phyloP scores from a whole-genome alignment of 352 stramenopile genomes.

The Phytophthora lateralis region DNA sequence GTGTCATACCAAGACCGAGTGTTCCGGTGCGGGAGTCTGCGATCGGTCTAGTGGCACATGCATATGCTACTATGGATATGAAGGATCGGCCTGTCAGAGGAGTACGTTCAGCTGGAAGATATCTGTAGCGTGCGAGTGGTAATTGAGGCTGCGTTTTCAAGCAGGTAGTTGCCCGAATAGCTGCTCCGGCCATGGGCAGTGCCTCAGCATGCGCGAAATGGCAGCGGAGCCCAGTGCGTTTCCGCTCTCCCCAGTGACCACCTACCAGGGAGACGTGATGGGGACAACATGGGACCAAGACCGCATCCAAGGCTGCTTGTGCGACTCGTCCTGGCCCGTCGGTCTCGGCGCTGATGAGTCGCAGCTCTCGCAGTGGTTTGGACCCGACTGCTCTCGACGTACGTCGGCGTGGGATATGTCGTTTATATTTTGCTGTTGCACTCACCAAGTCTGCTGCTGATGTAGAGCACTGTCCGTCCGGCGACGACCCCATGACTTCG shows the following conservation, averaged over 20 bases:
- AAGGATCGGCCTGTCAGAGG: constrained; percentile 76
- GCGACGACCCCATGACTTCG: constrained; percentile 84
- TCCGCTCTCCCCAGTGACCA: constrained; percentile 60
- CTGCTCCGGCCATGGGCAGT: constrained; percentile 79
- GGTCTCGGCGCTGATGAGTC: constrained; percentile 71
- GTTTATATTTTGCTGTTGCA: background rate
- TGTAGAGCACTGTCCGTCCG: constrained; percentile 82
- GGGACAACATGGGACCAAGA: constrained; percentile 81
- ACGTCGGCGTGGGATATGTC: background rate
- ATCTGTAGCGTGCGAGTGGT: background rate
- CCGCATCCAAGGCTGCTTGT: constrained; percentile 77
- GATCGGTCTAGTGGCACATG: constrained; percentile 64
- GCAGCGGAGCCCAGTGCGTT: constrained; percentile 50
- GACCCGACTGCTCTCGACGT: constrained; percentile 84
- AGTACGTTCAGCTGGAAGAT: constrained; percentile 34
- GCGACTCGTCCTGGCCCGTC: constrained; percentile 78
- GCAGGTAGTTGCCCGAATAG: constrained; percentile 51
- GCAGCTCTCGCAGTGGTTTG: constrained; percentile 90
- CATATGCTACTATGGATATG: constrained; percentile 65
- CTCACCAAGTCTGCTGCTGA: background rate
- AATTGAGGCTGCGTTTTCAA: background rate
- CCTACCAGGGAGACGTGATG: constrained; percentile 57
- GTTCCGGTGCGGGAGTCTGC: constrained; percentile 70
- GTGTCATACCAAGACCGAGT: constrained; percentile 55
- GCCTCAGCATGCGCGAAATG: constrained; percentile 70